Base-by-base conservation (phyloP, 192 early-diverging fungal genomes). In the Backusella circina region DNA sequence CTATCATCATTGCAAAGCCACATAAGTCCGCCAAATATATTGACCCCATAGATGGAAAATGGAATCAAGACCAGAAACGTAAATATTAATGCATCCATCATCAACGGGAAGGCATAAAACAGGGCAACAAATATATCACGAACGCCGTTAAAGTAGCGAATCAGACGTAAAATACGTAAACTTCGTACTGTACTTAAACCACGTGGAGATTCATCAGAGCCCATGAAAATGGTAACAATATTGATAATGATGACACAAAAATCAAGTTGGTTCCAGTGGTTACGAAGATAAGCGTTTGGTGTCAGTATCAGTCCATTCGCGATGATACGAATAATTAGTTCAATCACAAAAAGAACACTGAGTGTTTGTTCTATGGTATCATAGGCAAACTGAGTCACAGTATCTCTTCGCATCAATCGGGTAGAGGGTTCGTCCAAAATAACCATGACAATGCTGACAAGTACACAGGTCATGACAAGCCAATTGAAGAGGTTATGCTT, bases 221-320 rank as follows among this genome's bases (percentile, higher is more conserved):
- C 76, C 67, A 81, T 71, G 13, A 84, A 68, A 5, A 85, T 67
- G 3, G 82, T 85, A 21, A 83, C 75, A 12, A 77, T 26, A 35
- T 85, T 85, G 2, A 89, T 67, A 0, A 86, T 67, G 0, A 86
- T 75, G 12, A 89, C 87, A 67, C 81, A 80, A 37, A 89, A 83
- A 61, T 89, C 88, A 32, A 88, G 75, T 33, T 77, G 31, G 66
- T 89, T 89, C 88, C 88, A 89, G 2, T 84, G 69, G 67, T 81
- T 76, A 37, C 79, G 74, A 31, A 89, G 35, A 69, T 87, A 86
- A 0, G 86, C 86, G 50, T 85, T 77, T 0, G 85, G 88, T 4
- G 87, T 80, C 7, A 89, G 72, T 21, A 86, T 54, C 3, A 89
- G 82, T 9, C 88, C 88, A 75, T 89, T 85, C 0, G 88, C 88